These are phyloP conservation scores for Senna tora DNA, from an alignment of 306 rosid genomes.

Conservation along the genomic window DNA sequence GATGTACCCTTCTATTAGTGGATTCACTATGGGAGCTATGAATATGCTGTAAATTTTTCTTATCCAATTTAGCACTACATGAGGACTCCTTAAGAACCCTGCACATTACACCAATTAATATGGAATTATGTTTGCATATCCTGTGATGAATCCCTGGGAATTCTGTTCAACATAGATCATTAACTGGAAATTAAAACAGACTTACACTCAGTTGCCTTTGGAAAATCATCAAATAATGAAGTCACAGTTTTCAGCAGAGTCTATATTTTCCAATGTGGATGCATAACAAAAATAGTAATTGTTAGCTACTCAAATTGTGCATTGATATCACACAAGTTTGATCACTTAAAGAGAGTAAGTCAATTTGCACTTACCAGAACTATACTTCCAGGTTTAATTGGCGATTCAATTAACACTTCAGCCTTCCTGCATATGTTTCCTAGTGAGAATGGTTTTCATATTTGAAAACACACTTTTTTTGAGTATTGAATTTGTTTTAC, in stretches of 20 bases:
- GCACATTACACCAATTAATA: slow-evolving; percentile 28
- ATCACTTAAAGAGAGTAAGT: slow-evolving; percentile 23
- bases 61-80: slow-evolving; percentile 49
- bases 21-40: slow-evolving; percentile 44
- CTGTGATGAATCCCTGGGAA: not conserved
- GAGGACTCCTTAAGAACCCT: slow-evolving; percentile 75
- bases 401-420: slow-evolving; percentile 76
- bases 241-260: slow-evolving; percentile 60
- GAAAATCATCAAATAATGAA: slow-evolving; percentile 63
- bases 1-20: slow-evolving; percentile 56
- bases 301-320: not conserved
- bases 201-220: slow-evolving; percentile 66
- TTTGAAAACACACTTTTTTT: not conserved
- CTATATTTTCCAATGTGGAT: slow-evolving; percentile 45
- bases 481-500: not conserved
- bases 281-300: not conserved
- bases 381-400: slow-evolving; percentile 74
- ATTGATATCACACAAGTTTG: not conserved
- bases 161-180: not conserved
- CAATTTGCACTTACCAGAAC: slow-evolving; percentile 59
- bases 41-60: slow-evolving; percentile 46
- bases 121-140: slow-evolving; percentile 6
- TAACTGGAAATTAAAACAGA: slow-evolving; percentile 18
- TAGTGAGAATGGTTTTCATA: slow-evolving; percentile 36
- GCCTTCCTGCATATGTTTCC: slow-evolving; percentile 58